These are phyloP conservation scores for Eremomyces bilateralis DNA, from an alignment of 495 filamentous ascomycete species.

Conservation along the genomic window DNA sequence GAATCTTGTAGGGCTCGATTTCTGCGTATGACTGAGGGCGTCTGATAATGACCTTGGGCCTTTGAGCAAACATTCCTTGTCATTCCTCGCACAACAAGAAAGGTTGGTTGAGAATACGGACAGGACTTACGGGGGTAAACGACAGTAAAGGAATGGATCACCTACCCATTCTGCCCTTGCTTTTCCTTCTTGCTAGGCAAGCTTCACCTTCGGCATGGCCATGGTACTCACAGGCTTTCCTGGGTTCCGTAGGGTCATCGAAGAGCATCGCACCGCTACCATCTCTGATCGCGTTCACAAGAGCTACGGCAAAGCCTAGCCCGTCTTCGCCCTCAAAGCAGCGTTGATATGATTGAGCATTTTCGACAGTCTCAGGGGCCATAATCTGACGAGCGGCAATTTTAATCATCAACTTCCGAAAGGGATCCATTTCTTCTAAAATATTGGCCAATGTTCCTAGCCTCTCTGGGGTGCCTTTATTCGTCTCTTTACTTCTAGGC, in stretches of 20 bases:
- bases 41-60: no score
- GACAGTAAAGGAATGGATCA: no score
- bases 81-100: no score
- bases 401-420: conserved; percentile 23
- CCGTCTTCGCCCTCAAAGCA: conserved; percentile 24
- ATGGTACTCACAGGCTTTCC: conserved; percentile 24
- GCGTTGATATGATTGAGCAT: conserved; percentile 20
- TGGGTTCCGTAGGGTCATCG: conserved; percentile 25
- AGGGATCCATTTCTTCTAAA: conserved; percentile 11
- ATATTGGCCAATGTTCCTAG: no score
- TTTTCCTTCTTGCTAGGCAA: conserved; percentile 15
- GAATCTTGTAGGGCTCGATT: no score
- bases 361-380: conserved; percentile 24
- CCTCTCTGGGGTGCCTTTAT: no score
- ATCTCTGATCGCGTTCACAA: conserved; percentile 25
- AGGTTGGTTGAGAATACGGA: no score
- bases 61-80: no score
- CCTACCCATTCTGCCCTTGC: conserved; percentile 16
- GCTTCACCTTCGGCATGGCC: conserved; percentile 21
- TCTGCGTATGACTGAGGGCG: no score
- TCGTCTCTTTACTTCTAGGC: no score
- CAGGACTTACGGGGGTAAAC: no score
- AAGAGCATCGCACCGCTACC: conserved; percentile 24
- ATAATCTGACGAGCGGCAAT: conserved; percentile 30
- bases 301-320: conserved; percentile 25